phyloP scores from a whole-genome alignment of 1,139 yeast species.

The Lizanozyma gosingica region DNA sequence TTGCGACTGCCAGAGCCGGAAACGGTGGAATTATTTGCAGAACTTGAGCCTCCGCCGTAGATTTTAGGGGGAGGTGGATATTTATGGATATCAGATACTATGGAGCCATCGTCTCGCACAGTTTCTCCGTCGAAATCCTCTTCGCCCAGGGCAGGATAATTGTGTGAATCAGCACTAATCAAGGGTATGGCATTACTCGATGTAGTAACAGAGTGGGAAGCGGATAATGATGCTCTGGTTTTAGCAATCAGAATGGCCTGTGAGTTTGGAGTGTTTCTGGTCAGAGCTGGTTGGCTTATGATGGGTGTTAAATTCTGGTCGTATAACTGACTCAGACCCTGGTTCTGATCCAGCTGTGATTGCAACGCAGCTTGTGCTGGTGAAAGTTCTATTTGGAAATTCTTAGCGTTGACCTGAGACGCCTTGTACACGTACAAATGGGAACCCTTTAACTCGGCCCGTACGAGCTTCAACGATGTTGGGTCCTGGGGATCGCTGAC shows the following conservation, averaged over 20 bases:
- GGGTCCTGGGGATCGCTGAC: constrained; percentile 28
- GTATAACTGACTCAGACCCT: too few relatives aligned
- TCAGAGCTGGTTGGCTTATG: not conserved
- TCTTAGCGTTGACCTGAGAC: constrained; percentile 36
- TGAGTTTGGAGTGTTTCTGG: not conserved
- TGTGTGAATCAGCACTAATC: not conserved
- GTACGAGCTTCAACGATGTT: constrained; percentile 32
- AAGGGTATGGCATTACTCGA: not conserved
- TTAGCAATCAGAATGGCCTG: not conserved
- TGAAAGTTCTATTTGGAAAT: constrained; percentile 18
- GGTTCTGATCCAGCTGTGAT: too few relatives aligned
- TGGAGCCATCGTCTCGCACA: not conserved
- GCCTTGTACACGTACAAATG: constrained; percentile 49
- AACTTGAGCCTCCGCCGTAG: not conserved
- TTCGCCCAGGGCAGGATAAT: not conserved
- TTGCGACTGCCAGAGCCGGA: not conserved
- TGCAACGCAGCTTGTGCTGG: not conserved
- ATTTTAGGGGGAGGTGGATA: not conserved
- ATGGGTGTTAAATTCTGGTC: not conserved
- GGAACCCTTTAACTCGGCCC: constrained; percentile 63
- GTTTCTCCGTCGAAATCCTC: not conserved
- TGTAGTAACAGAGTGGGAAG: not conserved
- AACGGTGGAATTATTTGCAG: not conserved
- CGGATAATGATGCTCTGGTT: not conserved
- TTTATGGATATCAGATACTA: not conserved